Conservation (phyloP, 345 rosid species). For the Eutrema heterophyllum region DNA sequence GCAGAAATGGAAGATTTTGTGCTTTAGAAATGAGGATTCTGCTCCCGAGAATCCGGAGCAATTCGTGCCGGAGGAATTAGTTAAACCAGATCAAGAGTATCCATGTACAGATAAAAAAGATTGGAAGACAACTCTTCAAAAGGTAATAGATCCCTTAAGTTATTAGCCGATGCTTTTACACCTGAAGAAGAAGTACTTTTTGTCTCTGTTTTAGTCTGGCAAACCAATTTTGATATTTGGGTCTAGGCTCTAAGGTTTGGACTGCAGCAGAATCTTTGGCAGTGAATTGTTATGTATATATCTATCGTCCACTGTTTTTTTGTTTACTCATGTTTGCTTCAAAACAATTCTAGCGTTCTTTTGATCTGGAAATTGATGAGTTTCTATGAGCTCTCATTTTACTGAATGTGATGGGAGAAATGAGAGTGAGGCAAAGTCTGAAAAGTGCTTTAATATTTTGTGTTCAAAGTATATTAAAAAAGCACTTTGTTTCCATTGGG, state of each 20-base stretch:
- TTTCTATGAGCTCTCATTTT: not conserved
- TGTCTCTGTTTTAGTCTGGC: not conserved
- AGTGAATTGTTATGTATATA: not conserved
- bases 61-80: conserved; percentile 47
- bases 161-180: not conserved
- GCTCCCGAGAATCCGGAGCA: conserved; percentile 48
- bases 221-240: not conserved
- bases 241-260: not conserved
- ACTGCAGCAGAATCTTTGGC: not conserved
- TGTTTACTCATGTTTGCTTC: not conserved
- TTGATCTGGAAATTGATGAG: not conserved
- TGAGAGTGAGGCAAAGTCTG: not conserved
- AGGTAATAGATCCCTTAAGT: conserved; percentile 35
- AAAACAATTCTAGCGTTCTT: not conserved
- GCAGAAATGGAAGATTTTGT: conserved; percentile 79
- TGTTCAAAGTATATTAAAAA: not conserved
- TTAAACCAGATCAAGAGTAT: conserved; percentile 46
- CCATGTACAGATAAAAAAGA: conserved; percentile 38
- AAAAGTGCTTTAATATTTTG: not conserved
- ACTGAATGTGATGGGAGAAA: not conserved
- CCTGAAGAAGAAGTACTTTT: not conserved
- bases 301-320: not conserved
- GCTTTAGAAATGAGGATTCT: conserved; percentile 66
- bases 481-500: conserved; percentile 5
- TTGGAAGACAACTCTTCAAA: conserved; percentile 51